Evolutionary conservation across 352 stramenopile species (phyloP), one percentile per base, ranked within the genome.

Genomic region (Discostella stelligera): DNA sequence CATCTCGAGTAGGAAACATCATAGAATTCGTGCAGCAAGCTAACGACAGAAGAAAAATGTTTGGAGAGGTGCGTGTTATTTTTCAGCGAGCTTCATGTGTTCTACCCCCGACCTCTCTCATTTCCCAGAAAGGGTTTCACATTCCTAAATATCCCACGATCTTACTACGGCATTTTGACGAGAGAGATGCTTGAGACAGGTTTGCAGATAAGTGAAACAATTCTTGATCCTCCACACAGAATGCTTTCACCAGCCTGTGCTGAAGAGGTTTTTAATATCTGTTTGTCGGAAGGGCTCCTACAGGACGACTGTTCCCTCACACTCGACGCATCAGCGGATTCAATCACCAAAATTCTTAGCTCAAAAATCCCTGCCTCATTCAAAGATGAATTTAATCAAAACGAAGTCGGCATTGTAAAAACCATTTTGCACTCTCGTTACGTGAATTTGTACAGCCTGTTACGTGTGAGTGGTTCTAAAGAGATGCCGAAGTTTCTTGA

Each of bases 121-220:
- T 58, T 9, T 16, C 44, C 50, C 48, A 55, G n/a, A 53, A 52
- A 75, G 67, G 90, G 90, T 7, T 91, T 95, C 62, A 91, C 80
- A 4, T 95, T 94, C 66, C 72, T 95, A 0, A 84, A 85, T 14
- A 94, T 95, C 64, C 90, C 90, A 27, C 74, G 87, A 32, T 87
- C 77, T 10, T 95, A 95, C 68, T 95, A 95, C 65, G 90, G 90
- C 49, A 68, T 89, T 20, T 58, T 94, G 10, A 86, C 74, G 1
- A 68, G 59, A 58, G 58, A 79, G 10, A 73, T 85, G 50, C 44
- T 86, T 7, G 60, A 67, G 7, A 74, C 66, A 46, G 74, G 74
- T 13, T 18, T 41, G 16, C 52, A 21, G 50, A 16, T 3, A 14
- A 18, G 1, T 23, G 14, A 64, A 39, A 8, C 11, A 18, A 49